Evolutionary conservation across 2,329 filamentous ascomycete genomes (phyloP).

Genomic region (Colletotrichum melonis): DNA sequence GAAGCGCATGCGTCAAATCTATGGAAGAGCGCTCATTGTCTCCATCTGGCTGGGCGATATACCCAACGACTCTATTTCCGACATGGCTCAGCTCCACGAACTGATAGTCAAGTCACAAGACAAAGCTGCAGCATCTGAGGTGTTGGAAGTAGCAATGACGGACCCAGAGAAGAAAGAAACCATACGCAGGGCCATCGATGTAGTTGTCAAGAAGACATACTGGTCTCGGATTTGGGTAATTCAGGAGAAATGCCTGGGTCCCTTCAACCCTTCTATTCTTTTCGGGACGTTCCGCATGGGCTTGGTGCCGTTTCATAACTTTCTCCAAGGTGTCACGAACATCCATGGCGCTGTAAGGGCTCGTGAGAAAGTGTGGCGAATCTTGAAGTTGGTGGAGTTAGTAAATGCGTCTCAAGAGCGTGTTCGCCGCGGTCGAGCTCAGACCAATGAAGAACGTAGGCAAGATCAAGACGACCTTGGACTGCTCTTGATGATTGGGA

Average conservation of each 20-base stretch:
- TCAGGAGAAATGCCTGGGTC: conserved; percentile 24
- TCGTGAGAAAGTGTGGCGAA: conserved; percentile 23
- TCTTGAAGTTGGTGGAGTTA: conserved; percentile 21
- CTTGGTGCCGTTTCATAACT: conserved; percentile 10
- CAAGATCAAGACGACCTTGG: conserved; percentile 25
- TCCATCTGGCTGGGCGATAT: conserved; percentile 33
- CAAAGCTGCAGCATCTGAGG: not conserved
- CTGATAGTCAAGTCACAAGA: conserved; percentile 3
- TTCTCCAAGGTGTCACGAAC: conserved; percentile 11
- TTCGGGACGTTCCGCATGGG: conserved; percentile 29
- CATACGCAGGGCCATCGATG: conserved; percentile 1
- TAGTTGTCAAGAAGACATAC: conserved; percentile 12
- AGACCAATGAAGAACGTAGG: conserved; percentile 2
- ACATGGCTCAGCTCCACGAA: conserved; percentile 21
- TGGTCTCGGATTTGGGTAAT: conserved; percentile 28
- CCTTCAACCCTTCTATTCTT: conserved; percentile 25
- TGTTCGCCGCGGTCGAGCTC: conserved; percentile 2
- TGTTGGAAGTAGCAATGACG: not conserved
- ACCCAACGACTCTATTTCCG: conserved; percentile 16
- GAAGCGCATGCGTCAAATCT: conserved; percentile 35
- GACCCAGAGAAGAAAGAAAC: conserved; percentile 2
- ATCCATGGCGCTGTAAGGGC: conserved; percentile 12
- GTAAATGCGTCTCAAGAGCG: conserved; percentile 13
- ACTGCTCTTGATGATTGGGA: conserved; percentile 13
- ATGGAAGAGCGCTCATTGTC: conserved; percentile 31